phyloP scores from a whole-genome alignment of 2,329 filamentous ascomycete species.

The Colletotrichum endophyticum region DNA sequence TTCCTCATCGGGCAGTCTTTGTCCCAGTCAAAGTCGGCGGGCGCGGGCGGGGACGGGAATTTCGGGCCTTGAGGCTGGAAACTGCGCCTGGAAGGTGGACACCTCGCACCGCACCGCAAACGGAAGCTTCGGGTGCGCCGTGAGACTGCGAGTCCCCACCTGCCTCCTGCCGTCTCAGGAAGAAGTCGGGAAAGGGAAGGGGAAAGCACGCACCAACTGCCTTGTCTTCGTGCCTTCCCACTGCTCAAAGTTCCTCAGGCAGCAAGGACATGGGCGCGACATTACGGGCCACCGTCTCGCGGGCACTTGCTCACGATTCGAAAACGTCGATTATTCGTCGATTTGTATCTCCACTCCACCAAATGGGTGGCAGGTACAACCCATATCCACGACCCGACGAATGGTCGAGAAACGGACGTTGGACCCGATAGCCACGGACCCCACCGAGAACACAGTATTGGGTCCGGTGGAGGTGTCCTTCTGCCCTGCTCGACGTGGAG shows the following conservation, averaged over 20 bases:
- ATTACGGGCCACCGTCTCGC: neutral
- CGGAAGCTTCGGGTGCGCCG: constrained; percentile 9
- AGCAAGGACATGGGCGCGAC: neutral
- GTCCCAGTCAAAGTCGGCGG: neutral
- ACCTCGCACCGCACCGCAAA: neutral
- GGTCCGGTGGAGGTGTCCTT: neutral
- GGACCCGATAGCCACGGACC: neutral
- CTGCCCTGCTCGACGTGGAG: neutral
- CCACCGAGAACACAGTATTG: neutral
- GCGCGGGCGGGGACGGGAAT: neutral
- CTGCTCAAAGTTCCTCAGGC: neutral
- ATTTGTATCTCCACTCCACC: neutral
- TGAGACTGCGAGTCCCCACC: neutral
- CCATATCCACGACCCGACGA: neutral
- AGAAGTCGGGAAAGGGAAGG: neutral
- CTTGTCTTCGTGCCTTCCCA: neutral
- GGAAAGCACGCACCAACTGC: neutral
- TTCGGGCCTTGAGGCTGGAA: neutral
- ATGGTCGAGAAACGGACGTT: neutral
- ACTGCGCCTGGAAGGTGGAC: neutral
- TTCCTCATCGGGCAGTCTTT: neutral
- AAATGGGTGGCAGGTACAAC: neutral
- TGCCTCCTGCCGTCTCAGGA: neutral
- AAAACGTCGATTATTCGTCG: constrained; percentile 11
- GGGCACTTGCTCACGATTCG: neutral